These are phyloP conservation scores for Ustilago crameri DNA, from an alignment of 1,284 basidiomycete species.

Conservation along the genomic window DNA sequence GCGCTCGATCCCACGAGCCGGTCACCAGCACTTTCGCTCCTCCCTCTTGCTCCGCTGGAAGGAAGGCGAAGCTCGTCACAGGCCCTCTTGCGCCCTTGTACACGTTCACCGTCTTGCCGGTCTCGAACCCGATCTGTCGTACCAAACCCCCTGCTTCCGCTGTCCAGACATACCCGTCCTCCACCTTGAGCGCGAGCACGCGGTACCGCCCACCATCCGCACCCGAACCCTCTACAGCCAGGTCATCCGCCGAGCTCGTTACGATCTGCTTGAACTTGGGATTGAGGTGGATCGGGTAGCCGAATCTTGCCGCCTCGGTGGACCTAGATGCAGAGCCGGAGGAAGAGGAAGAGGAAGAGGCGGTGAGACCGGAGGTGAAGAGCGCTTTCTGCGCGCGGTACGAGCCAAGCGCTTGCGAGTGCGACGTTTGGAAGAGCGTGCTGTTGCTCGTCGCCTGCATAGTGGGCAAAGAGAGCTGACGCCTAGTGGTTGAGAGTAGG, in stretches of 20 bases:
- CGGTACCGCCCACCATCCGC: constrained; percentile 36
- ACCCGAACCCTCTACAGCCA: constrained; percentile 28
- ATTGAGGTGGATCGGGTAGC: constrained; percentile 42
- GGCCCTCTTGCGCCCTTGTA: constrained; percentile 42
- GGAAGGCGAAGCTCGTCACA: constrained; percentile 11
- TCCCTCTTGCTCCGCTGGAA: neutral
- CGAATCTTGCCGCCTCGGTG: no score
- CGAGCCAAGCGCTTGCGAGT: constrained; percentile 38
- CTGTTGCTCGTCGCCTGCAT: constrained; percentile 47
- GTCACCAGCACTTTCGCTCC: constrained; percentile 23
- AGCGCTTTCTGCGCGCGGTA: constrained; percentile 36
- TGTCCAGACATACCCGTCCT: constrained; percentile 17
- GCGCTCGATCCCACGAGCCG: constrained; percentile 43
- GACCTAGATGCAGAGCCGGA: neutral
- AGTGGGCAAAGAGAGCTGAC: neutral
- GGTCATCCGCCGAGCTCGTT: constrained; percentile 2
- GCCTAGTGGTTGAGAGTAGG: no score
- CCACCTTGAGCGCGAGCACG: constrained; percentile 15
- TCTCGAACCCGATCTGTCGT: constrained; percentile 27
- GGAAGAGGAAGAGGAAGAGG: neutral
- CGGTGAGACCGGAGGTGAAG: constrained; percentile 19
- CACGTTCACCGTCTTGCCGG: constrained; percentile 17
- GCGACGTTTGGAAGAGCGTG: constrained; percentile 48
- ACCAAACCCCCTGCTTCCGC: constrained; percentile 33
- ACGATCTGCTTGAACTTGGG: constrained; percentile 14